phyloP scores from a whole-genome alignment of 2,329 filamentous ascomycete genomes.

The Botryotinia calthae region DNA sequence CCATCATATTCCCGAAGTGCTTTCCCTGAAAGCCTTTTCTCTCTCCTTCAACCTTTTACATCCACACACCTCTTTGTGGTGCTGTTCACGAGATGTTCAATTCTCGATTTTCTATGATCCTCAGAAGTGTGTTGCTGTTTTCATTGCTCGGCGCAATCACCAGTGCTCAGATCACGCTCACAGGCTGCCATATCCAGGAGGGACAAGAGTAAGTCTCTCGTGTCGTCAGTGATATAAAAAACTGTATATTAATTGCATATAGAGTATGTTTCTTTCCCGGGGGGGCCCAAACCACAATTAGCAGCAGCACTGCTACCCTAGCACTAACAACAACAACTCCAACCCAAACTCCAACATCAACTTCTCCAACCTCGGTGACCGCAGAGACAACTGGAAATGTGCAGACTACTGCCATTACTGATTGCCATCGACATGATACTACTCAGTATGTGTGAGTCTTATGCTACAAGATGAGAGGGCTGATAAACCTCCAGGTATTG shows the following conservation, averaged over 20 bases:
- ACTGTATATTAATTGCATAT: not conserved
- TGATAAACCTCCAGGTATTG: not conserved
- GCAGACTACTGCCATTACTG: not conserved
- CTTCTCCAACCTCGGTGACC: not conserved
- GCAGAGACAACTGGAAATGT: not conserved
- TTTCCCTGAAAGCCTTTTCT: not conserved
- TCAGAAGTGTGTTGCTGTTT: not conserved
- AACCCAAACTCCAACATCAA: not conserved
- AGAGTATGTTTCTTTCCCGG: not conserved
- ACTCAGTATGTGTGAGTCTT: not conserved
- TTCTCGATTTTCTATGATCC: not conserved
- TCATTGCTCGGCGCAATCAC: not conserved
- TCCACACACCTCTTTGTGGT: not conserved
- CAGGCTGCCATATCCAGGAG: not conserved
- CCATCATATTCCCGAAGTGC: not conserved
- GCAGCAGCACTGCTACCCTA: not conserved
- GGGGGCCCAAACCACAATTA: not conserved
- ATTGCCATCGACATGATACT: slow-evolving; percentile 3
- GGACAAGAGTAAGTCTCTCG: slow-evolving; percentile 1
- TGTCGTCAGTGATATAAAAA: not conserved
- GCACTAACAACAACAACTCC: not conserved
- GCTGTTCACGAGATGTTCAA: not conserved
- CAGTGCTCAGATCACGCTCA: slow-evolving; percentile 1
- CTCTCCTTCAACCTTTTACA: not conserved
- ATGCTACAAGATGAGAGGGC: not conserved